These are phyloP conservation scores for Brassica napus DNA, from an alignment of 345 rosid genomes.

Conservation along the genomic window DNA sequence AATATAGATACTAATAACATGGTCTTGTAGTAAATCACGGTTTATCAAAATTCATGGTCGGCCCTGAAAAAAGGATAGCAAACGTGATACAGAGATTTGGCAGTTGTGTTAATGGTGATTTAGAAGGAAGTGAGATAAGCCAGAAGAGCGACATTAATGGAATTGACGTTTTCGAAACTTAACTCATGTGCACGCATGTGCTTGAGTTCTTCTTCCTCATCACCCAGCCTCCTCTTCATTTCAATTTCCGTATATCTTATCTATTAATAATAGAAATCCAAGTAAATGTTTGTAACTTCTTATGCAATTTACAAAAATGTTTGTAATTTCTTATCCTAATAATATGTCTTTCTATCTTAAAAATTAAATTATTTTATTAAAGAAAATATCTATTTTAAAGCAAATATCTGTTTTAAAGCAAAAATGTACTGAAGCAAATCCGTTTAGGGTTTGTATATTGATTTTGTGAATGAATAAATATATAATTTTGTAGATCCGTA, in stretches of 20 bases:
- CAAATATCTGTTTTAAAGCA: too few species aligned
- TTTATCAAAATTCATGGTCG: constrained; percentile 20
- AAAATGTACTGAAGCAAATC: too few species aligned
- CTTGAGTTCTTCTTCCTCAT: not conserved
- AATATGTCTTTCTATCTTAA: too few species aligned
- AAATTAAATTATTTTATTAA: too few species aligned
- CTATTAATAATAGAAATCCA: too few species aligned
- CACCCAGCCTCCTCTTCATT: not conserved
- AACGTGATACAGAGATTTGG: constrained; percentile 29
- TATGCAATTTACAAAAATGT: too few species aligned
- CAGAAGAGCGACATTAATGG: constrained; percentile 22
- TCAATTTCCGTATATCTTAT: not conserved
- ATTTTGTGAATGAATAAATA: too few species aligned
- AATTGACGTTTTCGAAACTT: constrained; percentile 27
- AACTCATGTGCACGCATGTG: constrained; percentile 40
- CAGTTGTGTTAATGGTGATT: constrained; percentile 18
- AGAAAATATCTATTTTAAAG: too few species aligned
- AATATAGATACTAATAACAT: not conserved
- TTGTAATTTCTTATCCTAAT: too few species aligned
- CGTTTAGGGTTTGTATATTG: too few species aligned
- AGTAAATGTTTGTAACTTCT: too few species aligned
- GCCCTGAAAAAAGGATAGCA: not conserved
- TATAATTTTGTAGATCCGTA: too few species aligned
- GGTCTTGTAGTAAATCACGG: not conserved
- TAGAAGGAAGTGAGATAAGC: constrained; percentile 8